These are phyloP conservation scores for Venturia pyrina DNA, from an alignment of 2,329 filamentous ascomycete species.

Conservation along the genomic window DNA sequence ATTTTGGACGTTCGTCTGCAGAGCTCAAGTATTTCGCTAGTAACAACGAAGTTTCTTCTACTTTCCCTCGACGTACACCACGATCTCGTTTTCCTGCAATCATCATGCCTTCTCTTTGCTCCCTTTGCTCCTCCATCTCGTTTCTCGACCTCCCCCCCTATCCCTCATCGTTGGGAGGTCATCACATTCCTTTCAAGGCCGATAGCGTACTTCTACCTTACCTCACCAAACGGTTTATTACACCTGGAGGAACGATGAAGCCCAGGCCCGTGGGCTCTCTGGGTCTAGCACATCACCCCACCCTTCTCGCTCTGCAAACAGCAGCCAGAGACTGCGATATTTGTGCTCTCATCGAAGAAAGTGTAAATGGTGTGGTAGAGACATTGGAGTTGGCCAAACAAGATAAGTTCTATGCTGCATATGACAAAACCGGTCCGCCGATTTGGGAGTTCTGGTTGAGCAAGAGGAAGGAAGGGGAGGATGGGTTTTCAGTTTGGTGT, in stretches of 20 bases:
- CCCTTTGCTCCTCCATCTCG: not conserved
- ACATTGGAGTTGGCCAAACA: not conserved
- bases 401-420: not conserved
- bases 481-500: slow-evolving; percentile 1
- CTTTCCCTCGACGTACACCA: not conserved
- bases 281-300: not conserved
- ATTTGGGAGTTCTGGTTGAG: not conserved
- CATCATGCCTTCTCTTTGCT: slow-evolving; percentile 1
- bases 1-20: not conserved
- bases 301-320: not conserved
- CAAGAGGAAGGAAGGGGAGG: not conserved
- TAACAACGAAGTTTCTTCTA: not conserved
- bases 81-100: not conserved
- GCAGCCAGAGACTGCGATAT: not conserved
- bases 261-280: not conserved
- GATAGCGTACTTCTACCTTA: not conserved
- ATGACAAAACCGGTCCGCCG: not conserved
- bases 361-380: not conserved
- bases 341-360: not conserved
- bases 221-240: not conserved
- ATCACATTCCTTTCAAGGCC: not conserved
- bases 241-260: not conserved
- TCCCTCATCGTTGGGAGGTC: not conserved
- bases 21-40: too few relatives aligned
- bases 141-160: slow-evolving; percentile 5